Evolutionary conservation across 345 rosid species (phyloP).

Genomic region (Rhizophora mangle): DNA sequence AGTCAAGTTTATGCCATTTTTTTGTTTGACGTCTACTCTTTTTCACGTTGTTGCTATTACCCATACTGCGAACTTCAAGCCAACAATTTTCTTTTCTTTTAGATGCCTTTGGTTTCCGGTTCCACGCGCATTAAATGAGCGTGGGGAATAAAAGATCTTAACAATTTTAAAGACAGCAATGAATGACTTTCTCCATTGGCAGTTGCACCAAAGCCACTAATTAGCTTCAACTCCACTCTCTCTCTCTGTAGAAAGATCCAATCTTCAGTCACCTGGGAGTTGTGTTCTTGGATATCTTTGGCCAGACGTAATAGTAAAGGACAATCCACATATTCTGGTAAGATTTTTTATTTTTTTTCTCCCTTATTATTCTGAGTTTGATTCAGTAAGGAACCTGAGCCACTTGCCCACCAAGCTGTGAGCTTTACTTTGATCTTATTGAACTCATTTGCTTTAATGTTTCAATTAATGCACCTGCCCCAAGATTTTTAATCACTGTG

Average conservation of each 20-base stretch:
- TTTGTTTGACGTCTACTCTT: too few relatives aligned
- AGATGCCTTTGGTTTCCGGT: neutral
- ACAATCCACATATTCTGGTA: slow-evolving; percentile 5
- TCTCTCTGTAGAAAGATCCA: neutral
- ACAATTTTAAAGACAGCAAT: too few relatives aligned
- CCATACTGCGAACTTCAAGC: too few relatives aligned
- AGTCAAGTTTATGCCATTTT: too few relatives aligned
- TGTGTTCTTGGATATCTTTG: neutral
- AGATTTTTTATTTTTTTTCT: neutral
- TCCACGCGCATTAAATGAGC: neutral
- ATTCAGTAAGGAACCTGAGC: neutral
- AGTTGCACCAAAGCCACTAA: neutral
- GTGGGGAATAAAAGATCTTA: neutral
- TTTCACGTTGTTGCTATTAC: too few relatives aligned
- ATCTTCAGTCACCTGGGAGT: neutral
- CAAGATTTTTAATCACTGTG: neutral
- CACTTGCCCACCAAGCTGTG: neutral
- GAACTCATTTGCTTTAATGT: too few relatives aligned
- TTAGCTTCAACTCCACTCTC: slow-evolving; percentile 14
- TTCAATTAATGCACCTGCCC: too few relatives aligned
- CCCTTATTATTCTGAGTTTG: neutral
- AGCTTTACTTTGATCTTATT: neutral
- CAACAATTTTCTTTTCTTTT: too few relatives aligned
- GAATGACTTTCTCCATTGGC: neutral
- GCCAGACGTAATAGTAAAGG: neutral